phyloP scores from a whole-genome alignment of 352 stramenopile genomes.

The Phytophthora cajani region DNA sequence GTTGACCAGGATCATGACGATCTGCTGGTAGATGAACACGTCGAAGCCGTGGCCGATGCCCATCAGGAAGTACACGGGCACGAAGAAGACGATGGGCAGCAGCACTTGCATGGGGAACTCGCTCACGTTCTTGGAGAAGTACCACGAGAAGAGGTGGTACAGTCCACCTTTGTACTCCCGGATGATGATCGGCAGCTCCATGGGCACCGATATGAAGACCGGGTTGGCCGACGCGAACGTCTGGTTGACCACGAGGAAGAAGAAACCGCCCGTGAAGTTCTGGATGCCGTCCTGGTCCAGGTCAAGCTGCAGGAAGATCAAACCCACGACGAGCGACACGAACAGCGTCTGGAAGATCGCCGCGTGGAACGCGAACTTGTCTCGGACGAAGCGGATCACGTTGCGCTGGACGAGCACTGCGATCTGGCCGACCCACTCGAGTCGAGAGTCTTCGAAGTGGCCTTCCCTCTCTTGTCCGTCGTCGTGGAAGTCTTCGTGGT shows the following conservation, averaged over 20 bases:
- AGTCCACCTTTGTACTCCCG: slow-evolving; percentile 47
- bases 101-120: slow-evolving; percentile 58
- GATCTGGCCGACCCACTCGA: slow-evolving; percentile 38
- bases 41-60: slow-evolving; percentile 44
- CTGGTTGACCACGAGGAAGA: slow-evolving; percentile 56
- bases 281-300: slow-evolving; percentile 51
- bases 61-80: slow-evolving; percentile 49
- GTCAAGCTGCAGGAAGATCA: slow-evolving; percentile 59
- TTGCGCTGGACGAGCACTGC: slow-evolving; percentile 48
- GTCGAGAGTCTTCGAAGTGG: slow-evolving; percentile 20
- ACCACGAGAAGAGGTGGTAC: slow-evolving; percentile 52
- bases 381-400: slow-evolving; percentile 40
- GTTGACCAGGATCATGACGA: slow-evolving; percentile 48
- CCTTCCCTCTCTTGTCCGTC: neutral
- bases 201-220: slow-evolving; percentile 45
- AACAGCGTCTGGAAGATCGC: slow-evolving; percentile 41
- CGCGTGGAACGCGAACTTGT: slow-evolving; percentile 35
- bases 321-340: slow-evolving; percentile 41
- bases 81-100: slow-evolving; percentile 48
- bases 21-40: slow-evolving; percentile 43
- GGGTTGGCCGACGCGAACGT: slow-evolving; percentile 42
- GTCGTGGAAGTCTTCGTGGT: neutral
- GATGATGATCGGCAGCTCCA: slow-evolving; percentile 53
- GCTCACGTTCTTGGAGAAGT: slow-evolving; percentile 58
- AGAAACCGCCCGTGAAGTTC: slow-evolving; percentile 51